These are phyloP conservation scores for Xylariaceae sp. DNA, from an alignment of 2,329 filamentous ascomycete genomes.

Conservation along the genomic window DNA sequence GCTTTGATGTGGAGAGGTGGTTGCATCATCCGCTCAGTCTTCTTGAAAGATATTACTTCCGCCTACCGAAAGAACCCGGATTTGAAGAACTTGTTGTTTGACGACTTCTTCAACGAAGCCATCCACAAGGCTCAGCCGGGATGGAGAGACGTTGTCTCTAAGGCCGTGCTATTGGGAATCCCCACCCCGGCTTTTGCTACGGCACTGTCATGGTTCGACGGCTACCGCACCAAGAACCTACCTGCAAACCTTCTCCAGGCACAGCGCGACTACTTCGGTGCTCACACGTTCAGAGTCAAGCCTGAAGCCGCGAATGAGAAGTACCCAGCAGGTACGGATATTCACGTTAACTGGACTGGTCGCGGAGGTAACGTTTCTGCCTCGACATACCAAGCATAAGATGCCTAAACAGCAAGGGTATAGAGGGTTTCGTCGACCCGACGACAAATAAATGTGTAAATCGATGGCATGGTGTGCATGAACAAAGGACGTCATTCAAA, in stretches of 20 bases:
- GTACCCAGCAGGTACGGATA: conserved; percentile 81
- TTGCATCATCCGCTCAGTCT: conserved; percentile 99
- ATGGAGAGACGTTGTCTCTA: conserved; percentile 87
- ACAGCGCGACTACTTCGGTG: conserved; percentile 99
- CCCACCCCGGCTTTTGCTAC: conserved; percentile 96
- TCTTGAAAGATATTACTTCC: conserved; percentile 98
- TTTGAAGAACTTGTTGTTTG: conserved; percentile 96
- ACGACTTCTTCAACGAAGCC: conserved; percentile 99
- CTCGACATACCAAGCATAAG: conserved; percentile 93
- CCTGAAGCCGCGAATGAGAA: conserved; percentile 70
- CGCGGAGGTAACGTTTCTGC: conserved; percentile 95
- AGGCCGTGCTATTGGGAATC: conserved; percentile 90
- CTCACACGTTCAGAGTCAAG: conserved; percentile 87
- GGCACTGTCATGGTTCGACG: conserved; percentile 96
- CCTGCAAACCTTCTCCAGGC: conserved; percentile 98
- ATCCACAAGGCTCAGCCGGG: conserved; percentile 94
- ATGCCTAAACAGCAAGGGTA: conserved; percentile 6
- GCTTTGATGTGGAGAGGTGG: conserved; percentile 99
- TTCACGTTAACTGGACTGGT: conserved; percentile 99
- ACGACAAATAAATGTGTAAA: conserved; percentile 16
- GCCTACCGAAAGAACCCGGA: conserved; percentile 93
- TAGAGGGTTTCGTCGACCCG: conserved; percentile 5
- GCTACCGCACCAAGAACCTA: conserved; percentile 94
- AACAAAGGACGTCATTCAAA: conserved; percentile 22
- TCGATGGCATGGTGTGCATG: conserved; percentile 18